Evolutionary conservation across 768 basidiomycete species (phyloP), one percentile per base, ranked within the genome.

Genomic region (Collybia sordida): DNA sequence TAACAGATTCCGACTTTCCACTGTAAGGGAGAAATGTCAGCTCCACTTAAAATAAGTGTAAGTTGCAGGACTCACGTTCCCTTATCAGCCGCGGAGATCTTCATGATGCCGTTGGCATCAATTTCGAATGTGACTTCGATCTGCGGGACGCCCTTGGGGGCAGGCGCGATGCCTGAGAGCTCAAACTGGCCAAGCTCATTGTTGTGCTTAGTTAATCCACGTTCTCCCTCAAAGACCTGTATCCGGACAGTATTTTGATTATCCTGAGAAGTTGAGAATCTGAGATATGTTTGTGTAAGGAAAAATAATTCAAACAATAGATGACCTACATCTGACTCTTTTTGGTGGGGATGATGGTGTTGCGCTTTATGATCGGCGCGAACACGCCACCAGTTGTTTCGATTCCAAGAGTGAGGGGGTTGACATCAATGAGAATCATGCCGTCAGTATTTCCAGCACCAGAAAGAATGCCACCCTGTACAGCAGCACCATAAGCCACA

Each of bases 101-200:
- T 90, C 70, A 93, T 66, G 64, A 92, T 89, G 64, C 86, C 86
- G 67, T 90, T 88, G 34, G 86, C 86, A 60, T 95, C 91, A 55
- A 96, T 83, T 58, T 92, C 88, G 66, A 96, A 93, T 3, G 88
- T 93, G 59, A 94, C 90, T 67, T 93, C 91, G 54, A 95, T 85
- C 61, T 94, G 89, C 52, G 93, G 93, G 54, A 92, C 86, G 67
- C 93, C 93, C 63, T 88, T 85, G 41, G 91, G 88, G 6, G 90
- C 90, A 19, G 91, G 90, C 17, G 86, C 90, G 55, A 95, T 93
- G 51, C 90, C 88, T 47, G 85, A 84, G n/a, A 96, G 80, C 69
- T 94, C 90, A 63, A 95, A 93, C 70, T 93, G 86, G 57, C 93
- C 92, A 55, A 95, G 82, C 36, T 89, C 73, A 74, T 93, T 88